Conservation (phyloP, 345 rosid genomes). For the Balakata baccata region DNA sequence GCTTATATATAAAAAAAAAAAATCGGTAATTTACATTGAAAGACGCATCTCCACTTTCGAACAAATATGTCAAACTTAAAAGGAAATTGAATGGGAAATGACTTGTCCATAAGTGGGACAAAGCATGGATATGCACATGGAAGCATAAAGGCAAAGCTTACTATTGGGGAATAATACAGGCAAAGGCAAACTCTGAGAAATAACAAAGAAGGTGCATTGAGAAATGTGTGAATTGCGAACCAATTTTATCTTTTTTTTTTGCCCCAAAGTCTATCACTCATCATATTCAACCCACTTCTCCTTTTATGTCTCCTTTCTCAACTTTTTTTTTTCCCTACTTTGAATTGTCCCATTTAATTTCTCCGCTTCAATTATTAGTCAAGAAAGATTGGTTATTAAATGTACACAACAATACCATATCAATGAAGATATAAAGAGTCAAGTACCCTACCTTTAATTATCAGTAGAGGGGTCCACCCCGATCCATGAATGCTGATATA, state of each 20-base stretch:
- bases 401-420: neutral
- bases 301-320: slow-evolving; percentile 4
- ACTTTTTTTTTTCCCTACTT: neutral
- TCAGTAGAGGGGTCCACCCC: slow-evolving; percentile 18
- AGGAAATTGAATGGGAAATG: slow-evolving; percentile 16
- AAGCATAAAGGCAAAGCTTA: slow-evolving; percentile 13
- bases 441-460: slow-evolving; percentile 4
- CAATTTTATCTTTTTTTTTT: neutral
- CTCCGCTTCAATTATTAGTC: slow-evolving; percentile 8
- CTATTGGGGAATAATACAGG: neutral
- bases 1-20: too few relatives aligned
- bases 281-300: slow-evolving; percentile 10
- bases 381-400: slow-evolving; percentile 16
- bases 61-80: neutral
- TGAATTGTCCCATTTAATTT: slow-evolving; percentile 8
- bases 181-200: neutral
- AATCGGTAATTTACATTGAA: neutral
- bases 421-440: slow-evolving; percentile 7
- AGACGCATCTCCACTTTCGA: slow-evolving; percentile 1
- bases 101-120: slow-evolving; percentile 9
- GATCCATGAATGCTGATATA: slow-evolving; percentile 12
- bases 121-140: slow-evolving; percentile 25
- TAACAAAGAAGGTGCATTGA: slow-evolving; percentile 9
- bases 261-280: neutral
- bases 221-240: neutral